Base-by-base conservation (phyloP, 495 filamentous ascomycete genomes). In the Daldinia concentrica region DNA sequence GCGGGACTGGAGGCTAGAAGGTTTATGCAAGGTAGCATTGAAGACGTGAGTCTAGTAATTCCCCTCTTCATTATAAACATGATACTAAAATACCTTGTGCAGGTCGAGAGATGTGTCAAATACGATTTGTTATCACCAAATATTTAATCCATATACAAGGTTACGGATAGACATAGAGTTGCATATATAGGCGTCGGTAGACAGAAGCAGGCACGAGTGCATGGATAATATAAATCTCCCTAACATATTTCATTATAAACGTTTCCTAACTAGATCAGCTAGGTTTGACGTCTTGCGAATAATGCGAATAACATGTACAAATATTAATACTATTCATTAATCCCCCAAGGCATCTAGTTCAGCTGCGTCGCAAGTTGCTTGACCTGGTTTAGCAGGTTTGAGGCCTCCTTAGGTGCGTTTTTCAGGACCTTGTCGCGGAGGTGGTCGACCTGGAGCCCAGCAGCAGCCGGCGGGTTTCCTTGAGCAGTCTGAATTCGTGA, bases 1-100 rank as follows among this genome's bases (percentile, higher is more conserved):
- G 86, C 94, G 36, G 94, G 94, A 12, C 81, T 99, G 22, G 95
- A 99, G 79, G 91, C 93, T 24, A 87, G 95, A 65, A 90, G 89
- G 70, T 92, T 95, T 76, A 84, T 98, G 79, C 91, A 94, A 79
- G 93, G 92, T 51, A 93, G 91, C 64, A 88, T 94, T 48, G 93
- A 98, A 73, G 92, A 92, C 78, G 94, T 97, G 78, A 84, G 89
- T 70, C 17, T 0, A 14, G 54, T 43, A 41, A 17, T 15, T n/a
- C 32, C 5, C 22, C 12, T 48, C 39, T 24, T 37, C 5, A 15
- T 7, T 8, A 62, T 27, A 15, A 27, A 43, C 7, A 5, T 22
- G 14, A 19, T 71, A 43, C 77, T 82, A 69, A 80, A 63, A 24
- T 52, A 4, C 0, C n/a, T 19, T 12, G 11, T 27, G 29, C 22